Evolutionary conservation across 2,329 filamentous ascomycete species (phyloP).

Genomic region (Neospermospora avenae): DNA sequence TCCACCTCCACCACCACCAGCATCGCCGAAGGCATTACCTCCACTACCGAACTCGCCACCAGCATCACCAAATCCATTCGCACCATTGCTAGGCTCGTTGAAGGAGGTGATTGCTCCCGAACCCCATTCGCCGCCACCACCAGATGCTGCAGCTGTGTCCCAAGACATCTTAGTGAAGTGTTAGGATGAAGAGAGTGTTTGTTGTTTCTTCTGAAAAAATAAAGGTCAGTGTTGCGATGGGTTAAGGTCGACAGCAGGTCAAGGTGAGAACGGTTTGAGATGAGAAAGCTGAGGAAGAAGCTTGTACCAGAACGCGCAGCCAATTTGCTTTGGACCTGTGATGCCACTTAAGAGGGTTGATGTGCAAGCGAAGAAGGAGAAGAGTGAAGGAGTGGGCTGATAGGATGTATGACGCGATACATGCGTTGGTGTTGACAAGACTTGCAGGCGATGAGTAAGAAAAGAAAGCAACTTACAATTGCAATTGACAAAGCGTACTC

Average conservation of each 20-base stretch:
- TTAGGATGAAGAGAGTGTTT: background rate
- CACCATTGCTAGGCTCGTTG: background rate
- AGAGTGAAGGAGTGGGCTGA: background rate
- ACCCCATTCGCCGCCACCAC: conserved; percentile 13
- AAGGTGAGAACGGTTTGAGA: background rate
- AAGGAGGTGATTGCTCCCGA: conserved; percentile 2
- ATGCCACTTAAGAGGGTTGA: background rate
- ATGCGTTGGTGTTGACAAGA: background rate
- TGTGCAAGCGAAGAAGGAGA: background rate
- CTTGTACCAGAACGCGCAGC: background rate
- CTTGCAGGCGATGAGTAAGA: background rate
- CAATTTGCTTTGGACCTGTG: background rate
- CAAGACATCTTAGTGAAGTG: conserved; percentile 28
- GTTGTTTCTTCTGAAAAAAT: background rate
- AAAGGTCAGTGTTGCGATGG: background rate
- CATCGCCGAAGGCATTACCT: conserved; percentile 11
- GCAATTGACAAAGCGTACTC: conserved; percentile 6
- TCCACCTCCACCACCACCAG: conserved; percentile 9
- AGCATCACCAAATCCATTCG: conserved; percentile 11
- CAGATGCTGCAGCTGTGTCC: conserved; percentile 18
- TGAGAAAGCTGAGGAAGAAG: background rate
- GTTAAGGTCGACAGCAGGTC: background rate
- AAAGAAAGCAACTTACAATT: conserved; percentile 13
- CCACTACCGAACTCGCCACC: conserved; percentile 10
- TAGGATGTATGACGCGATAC: background rate